Evolutionary conservation across 192 early-diverging fungal species (phyloP).

Genomic region (Mortierella antarctica): DNA sequence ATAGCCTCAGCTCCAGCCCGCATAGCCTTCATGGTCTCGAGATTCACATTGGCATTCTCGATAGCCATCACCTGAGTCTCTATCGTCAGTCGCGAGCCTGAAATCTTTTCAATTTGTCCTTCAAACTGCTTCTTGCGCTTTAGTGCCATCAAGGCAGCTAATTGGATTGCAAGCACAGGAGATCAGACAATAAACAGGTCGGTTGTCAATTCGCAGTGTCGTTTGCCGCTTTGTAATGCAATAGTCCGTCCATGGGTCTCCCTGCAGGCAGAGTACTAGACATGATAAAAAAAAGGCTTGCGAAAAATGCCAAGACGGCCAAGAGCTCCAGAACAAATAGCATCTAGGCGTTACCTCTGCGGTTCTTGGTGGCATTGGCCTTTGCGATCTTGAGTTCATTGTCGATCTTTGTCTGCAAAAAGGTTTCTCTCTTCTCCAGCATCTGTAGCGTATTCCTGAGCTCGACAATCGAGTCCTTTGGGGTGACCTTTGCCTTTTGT

Average conservation of each 20-base stretch:
- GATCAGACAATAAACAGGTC: constrained; percentile 3
- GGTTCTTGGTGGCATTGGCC: constrained; percentile 93
- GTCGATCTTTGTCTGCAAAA: constrained; percentile 89
- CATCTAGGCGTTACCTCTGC: constrained; percentile 67
- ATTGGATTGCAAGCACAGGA: not conserved
- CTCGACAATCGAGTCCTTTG: constrained; percentile 96
- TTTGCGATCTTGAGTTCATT: constrained; percentile 88
- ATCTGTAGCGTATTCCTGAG: constrained; percentile 91
- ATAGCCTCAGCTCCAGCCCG: constrained; percentile 91
- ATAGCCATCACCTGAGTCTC: constrained; percentile 96
- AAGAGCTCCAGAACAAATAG: too few relatives aligned
- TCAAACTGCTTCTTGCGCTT: constrained; percentile 94
- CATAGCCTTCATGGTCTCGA: constrained; percentile 97
- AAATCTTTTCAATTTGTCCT: constrained; percentile 87
- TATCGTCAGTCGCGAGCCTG: constrained; percentile 88
- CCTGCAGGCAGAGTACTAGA: too few relatives aligned
- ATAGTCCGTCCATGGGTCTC: too few relatives aligned
- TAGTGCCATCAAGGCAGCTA: constrained; percentile 91
- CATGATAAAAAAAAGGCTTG: too few relatives aligned
- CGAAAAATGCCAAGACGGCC: too few relatives aligned
- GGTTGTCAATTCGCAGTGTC: not conserved
- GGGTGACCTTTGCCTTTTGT: constrained; percentile 71
- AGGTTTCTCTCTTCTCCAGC: constrained; percentile 94
- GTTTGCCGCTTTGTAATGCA: too few relatives aligned
- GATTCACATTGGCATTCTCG: constrained; percentile 95